Evolutionary conservation across 441 rosid genomes (phyloP).

Genomic region (Populus hybrid): DNA sequence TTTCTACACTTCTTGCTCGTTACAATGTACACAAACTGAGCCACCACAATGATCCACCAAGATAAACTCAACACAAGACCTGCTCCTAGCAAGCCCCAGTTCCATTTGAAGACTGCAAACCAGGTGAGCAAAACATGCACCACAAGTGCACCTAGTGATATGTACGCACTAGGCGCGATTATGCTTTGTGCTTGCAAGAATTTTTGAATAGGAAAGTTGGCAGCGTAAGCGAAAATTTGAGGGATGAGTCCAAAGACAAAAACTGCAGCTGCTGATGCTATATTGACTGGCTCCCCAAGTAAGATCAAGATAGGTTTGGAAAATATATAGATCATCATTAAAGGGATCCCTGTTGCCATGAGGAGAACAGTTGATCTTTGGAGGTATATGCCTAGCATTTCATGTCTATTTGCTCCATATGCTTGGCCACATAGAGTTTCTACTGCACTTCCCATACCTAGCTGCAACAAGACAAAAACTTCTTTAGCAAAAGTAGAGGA

Average conservation of each 20-base stretch:
- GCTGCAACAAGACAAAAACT: conserved; percentile 22
- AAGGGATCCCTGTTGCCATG: conserved; percentile 40
- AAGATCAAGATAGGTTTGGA: conserved; percentile 46
- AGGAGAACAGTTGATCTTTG: conserved; percentile 60
- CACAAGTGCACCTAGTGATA: conserved; percentile 45
- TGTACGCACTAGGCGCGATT: conserved; percentile 53
- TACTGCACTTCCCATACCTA: conserved; percentile 84
- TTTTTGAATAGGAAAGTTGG: conserved; percentile 70
- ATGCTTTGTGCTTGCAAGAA: conserved; percentile 71
- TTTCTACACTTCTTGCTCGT: neutral
- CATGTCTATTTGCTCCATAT: conserved; percentile 46
- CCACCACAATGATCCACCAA: conserved; percentile 27
- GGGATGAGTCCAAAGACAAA: conserved; percentile 53
- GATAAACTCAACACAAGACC: conserved; percentile 32
- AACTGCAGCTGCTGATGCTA: conserved; percentile 50
- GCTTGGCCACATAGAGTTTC: conserved; percentile 81
- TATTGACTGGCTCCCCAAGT: conserved; percentile 41
- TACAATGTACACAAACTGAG: neutral
- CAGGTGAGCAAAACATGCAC: conserved; percentile 46
- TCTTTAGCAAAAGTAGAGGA: neutral
- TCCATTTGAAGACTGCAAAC: conserved; percentile 13
- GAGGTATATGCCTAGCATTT: conserved; percentile 61
- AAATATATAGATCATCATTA: conserved; percentile 40
- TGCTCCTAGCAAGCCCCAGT: neutral
- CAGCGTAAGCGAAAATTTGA: conserved; percentile 55